Percentiles rank a stretch among this genome's conserved stretches.
These are phyloP conservation scores for Rhododendron ovatum DNA, from an alignment of 148 eudicot genomes.

Conservation along the genomic window DNA sequence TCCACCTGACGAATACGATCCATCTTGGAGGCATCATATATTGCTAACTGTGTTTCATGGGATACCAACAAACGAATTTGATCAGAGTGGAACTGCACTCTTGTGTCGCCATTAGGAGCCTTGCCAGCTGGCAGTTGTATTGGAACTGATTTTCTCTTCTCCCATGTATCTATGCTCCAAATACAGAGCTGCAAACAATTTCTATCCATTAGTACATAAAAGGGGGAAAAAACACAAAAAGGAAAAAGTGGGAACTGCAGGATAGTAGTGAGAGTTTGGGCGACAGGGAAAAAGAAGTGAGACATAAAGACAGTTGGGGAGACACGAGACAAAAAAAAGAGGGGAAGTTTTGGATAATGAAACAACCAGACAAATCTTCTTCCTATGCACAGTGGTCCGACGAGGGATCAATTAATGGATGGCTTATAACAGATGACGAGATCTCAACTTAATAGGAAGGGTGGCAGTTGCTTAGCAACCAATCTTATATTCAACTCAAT, in stretches of 20 bases:
- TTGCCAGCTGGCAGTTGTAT: slow-evolving; percentile 77
- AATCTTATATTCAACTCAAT: neutral
- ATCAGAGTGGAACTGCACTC: slow-evolving; percentile 82
- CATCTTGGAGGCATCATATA: slow-evolving; percentile 89
- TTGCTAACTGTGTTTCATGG: slow-evolving; percentile 84
- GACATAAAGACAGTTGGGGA: neutral
- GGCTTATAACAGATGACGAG: neutral
- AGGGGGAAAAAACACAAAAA: neutral
- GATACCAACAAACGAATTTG: slow-evolving; percentile 71
- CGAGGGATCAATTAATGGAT: neutral
- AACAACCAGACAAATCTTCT: neutral
- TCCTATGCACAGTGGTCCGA: neutral
- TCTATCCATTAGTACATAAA: neutral
- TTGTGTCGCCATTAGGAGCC: slow-evolving; percentile 67
- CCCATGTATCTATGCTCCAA: slow-evolving; percentile 92
- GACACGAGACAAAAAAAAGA: neutral
- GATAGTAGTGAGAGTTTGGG: neutral
- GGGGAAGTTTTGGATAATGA: neutral
- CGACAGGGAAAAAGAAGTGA: neutral
- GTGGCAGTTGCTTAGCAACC: neutral
- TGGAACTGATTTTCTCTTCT: slow-evolving; percentile 54
- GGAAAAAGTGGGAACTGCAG: neutral
- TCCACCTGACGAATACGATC: slow-evolving; percentile 70
- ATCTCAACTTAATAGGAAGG: neutral
- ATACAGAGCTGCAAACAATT: slow-evolving; percentile 51